These are phyloP conservation scores for Dictyostelium intermedium DNA, from an alignment of 78 protist species.

Conservation along the genomic window DNA sequence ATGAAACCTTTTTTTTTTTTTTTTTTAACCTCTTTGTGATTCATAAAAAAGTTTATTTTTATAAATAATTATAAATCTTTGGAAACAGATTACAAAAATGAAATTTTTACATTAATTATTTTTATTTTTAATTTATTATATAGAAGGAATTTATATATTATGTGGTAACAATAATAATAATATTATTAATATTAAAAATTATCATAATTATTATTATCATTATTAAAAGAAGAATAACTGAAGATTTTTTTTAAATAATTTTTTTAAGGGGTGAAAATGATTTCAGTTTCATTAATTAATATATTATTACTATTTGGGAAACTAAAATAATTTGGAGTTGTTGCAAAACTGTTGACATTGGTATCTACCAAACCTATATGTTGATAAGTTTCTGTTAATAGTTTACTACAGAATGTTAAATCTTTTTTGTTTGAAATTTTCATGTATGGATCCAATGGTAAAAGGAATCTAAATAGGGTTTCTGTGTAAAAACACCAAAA, in stretches of 20 bases:
- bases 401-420: slow-evolving; percentile 11
- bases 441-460: not conserved
- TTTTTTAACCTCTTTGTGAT: too few relatives aligned
- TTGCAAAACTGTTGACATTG: not conserved
- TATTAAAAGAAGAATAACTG: too few relatives aligned
- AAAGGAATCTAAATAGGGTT: not conserved
- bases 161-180: too few relatives aligned
- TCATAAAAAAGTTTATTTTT: too few relatives aligned
- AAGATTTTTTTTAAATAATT: not conserved
- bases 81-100: too few relatives aligned
- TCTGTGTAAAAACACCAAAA: not conserved
- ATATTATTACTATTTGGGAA: not conserved
- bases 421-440: not conserved
- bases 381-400: slow-evolving; percentile 18
- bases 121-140: too few relatives aligned
- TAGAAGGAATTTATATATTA: too few relatives aligned
- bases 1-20: not conserved
- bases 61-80: too few relatives aligned
- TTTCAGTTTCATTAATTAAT: slow-evolving; percentile 17
- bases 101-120: too few relatives aligned
- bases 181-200: too few relatives aligned
- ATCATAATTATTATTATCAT: too few relatives aligned
- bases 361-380: not conserved
- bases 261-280: not conserved
- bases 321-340: slow-evolving; percentile 10